Base-by-base conservation (phyloP, 1,139 yeast genomes). In the Pichiaceae sp. region DNA sequence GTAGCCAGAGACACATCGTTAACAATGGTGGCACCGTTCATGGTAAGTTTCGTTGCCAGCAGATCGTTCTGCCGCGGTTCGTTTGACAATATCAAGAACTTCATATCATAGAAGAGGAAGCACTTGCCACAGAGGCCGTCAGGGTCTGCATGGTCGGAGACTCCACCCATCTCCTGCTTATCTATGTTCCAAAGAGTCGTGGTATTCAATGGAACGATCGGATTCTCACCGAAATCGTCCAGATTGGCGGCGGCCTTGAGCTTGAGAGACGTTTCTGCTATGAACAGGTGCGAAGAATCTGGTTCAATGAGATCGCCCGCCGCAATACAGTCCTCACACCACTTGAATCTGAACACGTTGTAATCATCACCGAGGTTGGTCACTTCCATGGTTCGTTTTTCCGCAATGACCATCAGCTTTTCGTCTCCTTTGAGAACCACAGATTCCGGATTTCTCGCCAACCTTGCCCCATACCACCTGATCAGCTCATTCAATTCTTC, bases 251-350 rank as follows among this genome's bases (percentile, higher is more conserved):
- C 17, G 6, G 62, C 53, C 2, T 38, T 21, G 4, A 39, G 35
- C 29, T 40, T 23, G 23, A 68, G 38, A 0, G 39, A 43, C 14
- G 52, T 44, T 3, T 64, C 59, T 2, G 61, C 71, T 29, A 43
- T 42, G 33, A 71, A 66, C 28, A 80, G 60, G 49, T 83, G 76
- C 8, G 57, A 50, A 0, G 85, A 81, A 47, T 85, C 95, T 9
- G 81, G 47, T 1, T 69, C 70, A 1, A 85, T 56, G 2, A 78
- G 38, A 2, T 50, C 43, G 0, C 58, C 49, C 17, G 64, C 56
- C 12, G 58, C 49, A 3, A 84, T 60, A 48, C 94, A 76, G 45
- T 83, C 87, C 33, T 75, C 62, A 6, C 86, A 55, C 95, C 96
- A 91, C 16, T 58, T 57, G 1, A 94, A 89, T 38, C 60, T 67